Percentiles rank a stretch among this genome's conserved stretches.
These are phyloP conservation scores for Nemania bipapillata DNA, from an alignment of 2,329 filamentous ascomycete species.

Conservation along the genomic window DNA sequence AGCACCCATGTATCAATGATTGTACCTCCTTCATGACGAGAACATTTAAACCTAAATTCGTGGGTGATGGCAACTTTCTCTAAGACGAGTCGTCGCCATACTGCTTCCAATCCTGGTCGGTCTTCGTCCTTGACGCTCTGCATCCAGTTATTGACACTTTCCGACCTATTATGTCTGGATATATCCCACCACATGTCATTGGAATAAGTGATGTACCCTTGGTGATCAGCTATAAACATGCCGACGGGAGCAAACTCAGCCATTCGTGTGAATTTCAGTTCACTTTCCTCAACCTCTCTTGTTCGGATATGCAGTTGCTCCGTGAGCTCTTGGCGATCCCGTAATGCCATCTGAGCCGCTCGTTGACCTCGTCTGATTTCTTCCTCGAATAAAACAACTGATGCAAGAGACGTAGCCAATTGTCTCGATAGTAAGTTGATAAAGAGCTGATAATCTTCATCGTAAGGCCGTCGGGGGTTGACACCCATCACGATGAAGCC, in stretches of 20 bases:
- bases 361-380: slow-evolving; percentile 79
- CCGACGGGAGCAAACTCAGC: slow-evolving; percentile 85
- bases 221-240: slow-evolving; percentile 82
- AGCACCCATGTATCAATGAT: slow-evolving; percentile 78
- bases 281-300: slow-evolving; percentile 71
- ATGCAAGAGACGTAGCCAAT: slow-evolving; percentile 81
- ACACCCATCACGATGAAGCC: slow-evolving; percentile 83
- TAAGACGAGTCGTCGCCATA: slow-evolving; percentile 71
- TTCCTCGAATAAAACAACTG: slow-evolving; percentile 83
- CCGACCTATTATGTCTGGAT: slow-evolving; percentile 70
- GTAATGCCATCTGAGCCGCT: slow-evolving; percentile 77
- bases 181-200: slow-evolving; percentile 84
- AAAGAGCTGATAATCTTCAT: slow-evolving; percentile 83
- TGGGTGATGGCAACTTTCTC: slow-evolving; percentile 73
- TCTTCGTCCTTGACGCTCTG: slow-evolving; percentile 76
- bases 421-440: slow-evolving; percentile 79
- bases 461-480: slow-evolving; percentile 81
- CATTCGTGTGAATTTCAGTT: slow-evolving; percentile 84
- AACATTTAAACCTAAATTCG: slow-evolving; percentile 79
- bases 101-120: slow-evolving; percentile 64
- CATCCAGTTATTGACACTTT: slow-evolving; percentile 75
- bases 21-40: slow-evolving; percentile 69
- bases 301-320: slow-evolving; percentile 76
- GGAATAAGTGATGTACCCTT: slow-evolving; percentile 78
- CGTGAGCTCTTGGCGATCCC: slow-evolving; percentile 80